These are phyloP conservation scores for Toxicodendron radicans DNA, from an alignment of 345 rosid species.

Conservation along the genomic window DNA sequence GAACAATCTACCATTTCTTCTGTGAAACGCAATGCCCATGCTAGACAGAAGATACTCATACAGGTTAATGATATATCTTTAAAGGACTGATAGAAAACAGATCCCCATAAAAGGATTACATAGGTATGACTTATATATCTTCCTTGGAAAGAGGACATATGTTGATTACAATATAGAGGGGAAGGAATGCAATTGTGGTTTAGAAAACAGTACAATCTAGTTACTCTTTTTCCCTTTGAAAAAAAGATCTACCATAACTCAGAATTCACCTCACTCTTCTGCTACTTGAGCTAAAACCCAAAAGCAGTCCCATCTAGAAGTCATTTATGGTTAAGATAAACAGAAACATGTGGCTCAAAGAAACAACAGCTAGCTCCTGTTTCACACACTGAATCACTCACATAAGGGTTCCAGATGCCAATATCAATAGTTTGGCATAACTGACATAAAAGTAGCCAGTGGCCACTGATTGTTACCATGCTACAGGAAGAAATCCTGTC, in stretches of 20 bases:
- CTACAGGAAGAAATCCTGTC: not conserved
- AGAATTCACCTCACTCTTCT: not conserved
- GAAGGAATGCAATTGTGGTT: not conserved
- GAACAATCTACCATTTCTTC: not conserved
- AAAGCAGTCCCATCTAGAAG: not conserved
- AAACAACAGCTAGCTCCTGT: not conserved
- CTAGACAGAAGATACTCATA: conserved; percentile 6
- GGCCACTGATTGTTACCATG: not conserved
- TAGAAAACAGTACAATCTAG: not conserved
- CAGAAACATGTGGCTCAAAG: not conserved
- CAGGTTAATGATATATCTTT: not conserved
- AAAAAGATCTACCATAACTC: not conserved
- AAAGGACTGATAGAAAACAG: not conserved
- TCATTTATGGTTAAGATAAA: not conserved
- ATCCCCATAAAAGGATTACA: not conserved
- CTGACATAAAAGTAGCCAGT: not conserved
- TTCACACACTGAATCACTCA: not conserved
- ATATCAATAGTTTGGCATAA: conserved; percentile 9
- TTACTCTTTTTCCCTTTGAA: not conserved
- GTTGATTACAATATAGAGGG: not conserved
- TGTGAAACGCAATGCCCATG: not conserved
- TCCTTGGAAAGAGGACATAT: not conserved
- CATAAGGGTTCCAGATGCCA: not conserved
- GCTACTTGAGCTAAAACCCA: not conserved
- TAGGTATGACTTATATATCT: not conserved